Evolutionary conservation across 371 early-diverging fungal species (phyloP), one percentile per base, ranked within the genome.

Genomic region (Fennellomyces sp.): DNA sequence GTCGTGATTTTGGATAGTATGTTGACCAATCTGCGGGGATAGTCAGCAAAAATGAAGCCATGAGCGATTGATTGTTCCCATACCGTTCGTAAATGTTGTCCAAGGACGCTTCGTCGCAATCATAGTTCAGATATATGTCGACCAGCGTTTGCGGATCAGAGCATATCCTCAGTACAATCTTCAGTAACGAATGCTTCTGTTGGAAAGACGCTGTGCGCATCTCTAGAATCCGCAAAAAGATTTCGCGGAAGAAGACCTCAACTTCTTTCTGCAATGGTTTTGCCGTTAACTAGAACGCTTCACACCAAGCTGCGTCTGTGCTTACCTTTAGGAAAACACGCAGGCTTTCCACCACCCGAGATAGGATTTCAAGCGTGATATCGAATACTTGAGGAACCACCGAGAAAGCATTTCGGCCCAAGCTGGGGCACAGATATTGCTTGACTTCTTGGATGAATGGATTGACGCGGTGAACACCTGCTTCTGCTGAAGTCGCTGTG

Each of bases 101-200:
- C 27, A 81, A 29, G 2, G 83, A 78, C 39, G 68, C 68, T 10
- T 73, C 48, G 61, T 80, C 93, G 69, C 99, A 98, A 73, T 98
- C 99, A 69, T 97, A 97, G 75, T 97, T 97, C 35, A 98, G 80
- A 58, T 96, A 98, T 28, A 98, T 83, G 66, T 98, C 99, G 3
- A 98, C 96, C 8, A 97, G 74, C 0, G 93, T 82, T 36, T 89
- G 85, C n/a, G 97, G 94, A 63, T 93, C 91, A 27, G 83, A 72
- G 58, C 95, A 83, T 52, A 81, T 72, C 36, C 69, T 63, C 10
- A 79, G 49, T 2, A 84, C 66, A 23, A 80, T 68, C 33, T 75
- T 82, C 10, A 85, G 49, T 30, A 85, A 30, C 2, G 78, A 70
- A 31, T 76, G 73, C 52, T 81, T 80, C 60, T 85, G 86, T 33